phyloP scores from a whole-genome alignment of 345 rosid genomes.

The Cardiospermum halicacabum region DNA sequence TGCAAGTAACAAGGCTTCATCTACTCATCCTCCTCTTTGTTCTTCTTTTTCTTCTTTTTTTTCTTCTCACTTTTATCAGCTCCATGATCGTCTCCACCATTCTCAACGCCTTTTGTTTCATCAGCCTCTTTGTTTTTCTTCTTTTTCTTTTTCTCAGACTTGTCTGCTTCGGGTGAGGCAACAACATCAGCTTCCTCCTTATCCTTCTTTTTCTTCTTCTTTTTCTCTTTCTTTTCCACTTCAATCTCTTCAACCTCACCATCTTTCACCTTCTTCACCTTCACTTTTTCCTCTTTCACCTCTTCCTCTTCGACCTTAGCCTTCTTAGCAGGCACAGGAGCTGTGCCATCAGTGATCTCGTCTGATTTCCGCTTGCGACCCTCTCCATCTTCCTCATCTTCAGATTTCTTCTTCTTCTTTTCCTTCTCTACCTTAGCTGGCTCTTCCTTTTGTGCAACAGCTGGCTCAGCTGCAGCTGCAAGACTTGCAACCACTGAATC shows the following conservation, averaged over 20 bases:
- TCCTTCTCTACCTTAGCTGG: slow-evolving; percentile 18
- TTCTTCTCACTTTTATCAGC: slow-evolving; percentile 64
- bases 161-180: slow-evolving; percentile 35
- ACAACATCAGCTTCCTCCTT: slow-evolving; percentile 36
- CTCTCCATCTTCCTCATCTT: slow-evolving; percentile 34
- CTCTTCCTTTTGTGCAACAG: slow-evolving; percentile 24
- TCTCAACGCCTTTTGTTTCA: slow-evolving; percentile 28
- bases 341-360: slow-evolving; percentile 36
- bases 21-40: slow-evolving; percentile 29
- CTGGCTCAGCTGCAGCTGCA: slow-evolving; percentile 55
- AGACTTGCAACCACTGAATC: slow-evolving; percentile 64
- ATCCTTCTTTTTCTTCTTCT: slow-evolving; percentile 49
- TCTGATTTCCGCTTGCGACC: slow-evolving; percentile 52
- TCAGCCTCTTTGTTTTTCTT: slow-evolving; percentile 57
- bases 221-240: slow-evolving; percentile 40
- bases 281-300: slow-evolving; percentile 29
- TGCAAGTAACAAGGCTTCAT: neutral
- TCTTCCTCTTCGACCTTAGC: slow-evolving; percentile 35
- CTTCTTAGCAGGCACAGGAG: slow-evolving; percentile 46
- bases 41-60: slow-evolving; percentile 64
- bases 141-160: slow-evolving; percentile 62
- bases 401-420: slow-evolving; percentile 37
- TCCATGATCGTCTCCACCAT: slow-evolving; percentile 33
- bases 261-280: slow-evolving; percentile 32
- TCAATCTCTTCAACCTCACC: slow-evolving; percentile 21